Evolutionary conservation across 148 eudicot species (phyloP), one percentile per base, ranked within the genome.

Genomic region (Camellia lanceoleosa): DNA sequence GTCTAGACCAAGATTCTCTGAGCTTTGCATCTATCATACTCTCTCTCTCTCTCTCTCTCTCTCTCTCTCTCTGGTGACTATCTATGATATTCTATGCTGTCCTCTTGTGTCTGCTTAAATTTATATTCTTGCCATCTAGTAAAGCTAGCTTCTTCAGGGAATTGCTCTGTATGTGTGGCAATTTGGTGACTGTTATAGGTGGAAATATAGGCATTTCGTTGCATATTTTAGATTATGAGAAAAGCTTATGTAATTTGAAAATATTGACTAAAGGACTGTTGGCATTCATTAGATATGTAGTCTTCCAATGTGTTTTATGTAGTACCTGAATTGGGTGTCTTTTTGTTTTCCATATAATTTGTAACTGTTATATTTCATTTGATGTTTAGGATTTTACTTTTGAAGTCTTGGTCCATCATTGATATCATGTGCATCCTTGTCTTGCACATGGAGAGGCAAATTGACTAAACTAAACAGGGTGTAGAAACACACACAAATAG

Each of bases 1-100:
- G 44, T 73, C 75, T 54, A 19, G 68, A 20, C 6, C 8, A 30
- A 23, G 54, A 73, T 73, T 73, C 19, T 56, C 76, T 73, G 43
- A 59, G 60, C 5, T 55, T 51, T 73, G 19, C 19, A 30, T 7
- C 41, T 51, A 20, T 51, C 3, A 18, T 19, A 43, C 11, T 30
- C 38, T 30, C 38, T 30, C 1, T 30, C 38, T 30, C 38, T 30
- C 38, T 19, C 1, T 30, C 38, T 30, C 38, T 30, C 11, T 30
- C 38, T 30, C 38, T 30, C 1, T 30, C 38, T 30, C 38, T 30
- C 38, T 19, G 3, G 16, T 15, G 9, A 9, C 56, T 3, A 5
- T 14, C 9, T 3, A 61, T 61, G 52, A 49, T 7, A 49, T 49
- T 49, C 7, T 7, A 49, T 49, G 7, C 52, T 49, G 52, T 49